Base-by-base conservation (phyloP, 2,329 filamentous ascomycete species). In the Gnomoniopsis sp. region DNA sequence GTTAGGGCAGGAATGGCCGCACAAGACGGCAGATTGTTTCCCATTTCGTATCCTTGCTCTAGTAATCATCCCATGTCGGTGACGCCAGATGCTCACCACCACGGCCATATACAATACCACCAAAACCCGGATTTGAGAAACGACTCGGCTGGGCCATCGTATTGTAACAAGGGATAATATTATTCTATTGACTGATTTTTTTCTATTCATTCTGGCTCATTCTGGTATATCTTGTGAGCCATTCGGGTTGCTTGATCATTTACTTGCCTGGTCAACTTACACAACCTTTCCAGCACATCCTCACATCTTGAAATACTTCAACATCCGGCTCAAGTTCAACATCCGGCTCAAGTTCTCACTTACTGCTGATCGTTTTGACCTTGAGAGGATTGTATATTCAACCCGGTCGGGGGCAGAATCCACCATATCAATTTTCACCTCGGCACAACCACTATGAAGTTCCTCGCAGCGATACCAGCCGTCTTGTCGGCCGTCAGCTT, bases 401-500 rank as follows among this genome's bases (percentile, higher is more conserved):
- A 30, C 8, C 4, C 26, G 8, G 26, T 30, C 26, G 26, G 4
- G 26, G 12, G 14, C 38, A 41, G n/a, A 15, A 3, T n/a, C 38
- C 14, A 41, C 38, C 6, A 19, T 46, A 8, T 7, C 44, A 34
- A 11, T 38, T 17, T 12, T 14, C 6, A 15, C n/a, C 10, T 26
- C n/a, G 7, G 12, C 36, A 44, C 17, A 15, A 11, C 19, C 51
- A 56, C 33, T 17, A 64, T 64, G 62, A 59, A 59, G 23, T 38
- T 63, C 61, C 46, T 53, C 30, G 60, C 56, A 41, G 58, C 51
- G 12, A 34, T 75, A 33, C 70, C 73, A 17, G 61, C 72, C 19
- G 50, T 73, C 19, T 63, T 74, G 36, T 71, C 73, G 8, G 63
- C 74, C 12, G 68, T 67, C 30, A 70, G 67, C 55, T 75, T 75